phyloP scores from a whole-genome alignment of 371 early-diverging fungal genomes.

The Apophysomyces sp. region DNA sequence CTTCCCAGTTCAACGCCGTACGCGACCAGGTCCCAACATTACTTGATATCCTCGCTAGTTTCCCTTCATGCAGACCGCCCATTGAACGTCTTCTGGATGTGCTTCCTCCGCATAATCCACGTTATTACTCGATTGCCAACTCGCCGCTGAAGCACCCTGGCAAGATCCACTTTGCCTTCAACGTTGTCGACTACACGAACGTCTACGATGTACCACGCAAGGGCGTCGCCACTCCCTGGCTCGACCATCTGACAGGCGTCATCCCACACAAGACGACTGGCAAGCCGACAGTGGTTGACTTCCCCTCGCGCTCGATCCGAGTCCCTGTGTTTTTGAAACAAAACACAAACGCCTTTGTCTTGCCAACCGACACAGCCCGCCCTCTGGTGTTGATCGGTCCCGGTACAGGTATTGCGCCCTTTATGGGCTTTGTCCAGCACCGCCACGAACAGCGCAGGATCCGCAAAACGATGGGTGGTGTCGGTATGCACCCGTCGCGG shows the following conservation, averaged over 20 bases:
- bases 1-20: slow-evolving; percentile 61
- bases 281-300: slow-evolving; percentile 9
- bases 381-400: slow-evolving; percentile 81
- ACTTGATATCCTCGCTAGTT: slow-evolving; percentile 75
- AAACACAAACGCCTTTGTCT: slow-evolving; percentile 53
- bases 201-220: slow-evolving; percentile 47
- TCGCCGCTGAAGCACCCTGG: slow-evolving; percentile 55
- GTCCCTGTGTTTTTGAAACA: slow-evolving; percentile 60
- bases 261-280: slow-evolving; percentile 26
- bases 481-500: slow-evolving; percentile 33
- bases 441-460: slow-evolving; percentile 45
- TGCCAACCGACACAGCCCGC: slow-evolving; percentile 51
- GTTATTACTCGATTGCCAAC: slow-evolving; percentile 85
- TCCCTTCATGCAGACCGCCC: slow-evolving; percentile 68
- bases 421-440: slow-evolving; percentile 80
- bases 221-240: slow-evolving; percentile 84
- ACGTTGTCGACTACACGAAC: slow-evolving; percentile 75
- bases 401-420: slow-evolving; percentile 92
- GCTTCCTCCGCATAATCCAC: slow-evolving; percentile 77
- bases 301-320: slow-evolving; percentile 20
- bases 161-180: slow-evolving; percentile 77
- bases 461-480: slow-evolving; percentile 35
- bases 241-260: slow-evolving; percentile 59
- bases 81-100: slow-evolving; percentile 72
- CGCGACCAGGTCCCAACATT: slow-evolving; percentile 68